A percentile compares a stretch with the other conserved stretches of the same genome.
These are phyloP conservation scores for Uronychia setigera DNA, from an alignment of 73 alveolate species.

Conservation along the genomic window DNA sequence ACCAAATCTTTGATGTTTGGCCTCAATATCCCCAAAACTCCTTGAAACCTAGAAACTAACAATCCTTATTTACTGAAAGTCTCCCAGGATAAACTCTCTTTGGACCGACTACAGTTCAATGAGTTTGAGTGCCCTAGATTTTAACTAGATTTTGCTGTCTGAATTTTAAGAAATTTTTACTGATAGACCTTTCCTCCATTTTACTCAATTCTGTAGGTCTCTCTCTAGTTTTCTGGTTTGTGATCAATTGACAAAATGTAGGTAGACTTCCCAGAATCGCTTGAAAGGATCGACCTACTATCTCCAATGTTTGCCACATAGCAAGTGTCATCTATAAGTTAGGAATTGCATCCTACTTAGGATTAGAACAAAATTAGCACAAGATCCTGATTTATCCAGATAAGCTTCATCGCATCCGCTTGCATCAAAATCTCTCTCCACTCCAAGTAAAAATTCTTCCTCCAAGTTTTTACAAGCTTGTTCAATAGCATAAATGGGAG, in stretches of 20 bases:
- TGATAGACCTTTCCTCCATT: conserved; percentile 54
- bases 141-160: conserved; percentile 21
- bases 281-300: conserved; percentile 85
- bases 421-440: conserved; percentile 5
- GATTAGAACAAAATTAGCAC: conserved; percentile 88
- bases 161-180: conserved; percentile 24
- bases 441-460: conserved; percentile 34
- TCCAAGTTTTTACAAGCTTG: conserved; percentile 61
- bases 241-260: conserved; percentile 42
- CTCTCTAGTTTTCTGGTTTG: conserved; percentile 39
- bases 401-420: background rate
- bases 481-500: conserved; percentile 57
- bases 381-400: conserved; percentile 87
- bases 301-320: conserved; percentile 87
- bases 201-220: background rate
- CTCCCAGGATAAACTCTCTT: conserved; percentile 92
- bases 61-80: no score
- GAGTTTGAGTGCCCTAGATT: conserved; percentile 1
- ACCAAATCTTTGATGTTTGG: conserved; percentile 77
- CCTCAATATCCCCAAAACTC: conserved; percentile 89
- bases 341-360: conserved; percentile 53
- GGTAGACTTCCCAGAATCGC: conserved; percentile 71
- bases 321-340: conserved; percentile 69
- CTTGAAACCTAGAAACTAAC: conserved; percentile 90
- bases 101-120: conserved; percentile 74